These are phyloP conservation scores for Vitis vinifera DNA, from an alignment of 164 flowering plant genomes.

Conservation along the genomic window DNA sequence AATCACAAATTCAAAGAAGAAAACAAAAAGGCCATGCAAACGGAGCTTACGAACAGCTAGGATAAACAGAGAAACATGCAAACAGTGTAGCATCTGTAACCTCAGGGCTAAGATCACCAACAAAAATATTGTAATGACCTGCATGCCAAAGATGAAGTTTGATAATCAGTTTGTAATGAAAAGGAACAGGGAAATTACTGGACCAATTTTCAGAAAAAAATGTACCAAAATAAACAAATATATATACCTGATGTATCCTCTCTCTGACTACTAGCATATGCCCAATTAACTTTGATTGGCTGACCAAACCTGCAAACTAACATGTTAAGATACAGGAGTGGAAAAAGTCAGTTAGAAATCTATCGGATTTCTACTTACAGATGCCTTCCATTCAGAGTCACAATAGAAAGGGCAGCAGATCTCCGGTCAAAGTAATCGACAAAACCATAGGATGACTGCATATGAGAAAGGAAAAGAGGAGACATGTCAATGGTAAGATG, in stretches of 20 bases:
- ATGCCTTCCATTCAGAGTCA: slow-evolving; percentile 90
- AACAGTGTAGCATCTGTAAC: slow-evolving; percentile 93
- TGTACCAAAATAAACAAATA: not conserved
- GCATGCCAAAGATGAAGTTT: slow-evolving; percentile 17
- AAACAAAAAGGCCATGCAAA: slow-evolving; percentile 4
- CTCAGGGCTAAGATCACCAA: slow-evolving; percentile 97
- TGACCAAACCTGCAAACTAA: slow-evolving; percentile 81
- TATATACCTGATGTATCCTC: slow-evolving; percentile 87
- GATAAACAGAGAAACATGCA: slow-evolving; percentile 90
- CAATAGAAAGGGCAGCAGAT: slow-evolving; percentile 88
- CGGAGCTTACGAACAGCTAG: slow-evolving; percentile 91
- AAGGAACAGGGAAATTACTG: not conserved
- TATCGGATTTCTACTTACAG: slow-evolving; percentile 49
- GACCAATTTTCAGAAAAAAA: not conserved
- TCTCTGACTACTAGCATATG: slow-evolving; percentile 97
- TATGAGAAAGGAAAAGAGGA: slow-evolving; percentile 5
- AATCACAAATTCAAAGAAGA: not conserved
- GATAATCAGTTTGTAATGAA: not conserved
- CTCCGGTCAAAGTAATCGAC: slow-evolving; percentile 92
- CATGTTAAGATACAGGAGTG: too few relatives aligned
- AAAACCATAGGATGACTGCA: slow-evolving; percentile 98
- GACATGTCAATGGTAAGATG: not conserved
- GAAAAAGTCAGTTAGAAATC: too few relatives aligned
- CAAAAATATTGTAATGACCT: slow-evolving; percentile 94
- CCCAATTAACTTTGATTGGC: slow-evolving; percentile 99